Evolutionary conservation across 768 basidiomycete genomes (phyloP).

Genomic region (Pleurotus giganteus): DNA sequence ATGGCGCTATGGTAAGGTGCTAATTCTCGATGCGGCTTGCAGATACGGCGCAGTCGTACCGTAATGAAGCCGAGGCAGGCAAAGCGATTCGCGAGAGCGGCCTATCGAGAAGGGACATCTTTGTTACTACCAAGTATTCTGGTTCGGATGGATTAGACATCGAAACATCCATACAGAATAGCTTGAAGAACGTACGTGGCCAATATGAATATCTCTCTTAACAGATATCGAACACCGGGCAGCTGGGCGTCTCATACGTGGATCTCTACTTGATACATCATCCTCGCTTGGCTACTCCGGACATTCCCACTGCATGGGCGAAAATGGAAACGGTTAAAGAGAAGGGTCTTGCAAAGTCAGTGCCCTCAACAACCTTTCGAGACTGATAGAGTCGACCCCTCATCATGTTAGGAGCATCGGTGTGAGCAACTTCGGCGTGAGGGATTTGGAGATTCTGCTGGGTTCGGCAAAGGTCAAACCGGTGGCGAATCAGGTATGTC

Average conservation of each 20-base stretch:
- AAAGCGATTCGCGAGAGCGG: conserved; percentile 54
- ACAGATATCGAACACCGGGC: neutral
- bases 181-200: conserved; percentile 48
- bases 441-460: conserved; percentile 53
- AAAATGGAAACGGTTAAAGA: conserved; percentile 59
- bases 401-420: conserved; percentile 56
- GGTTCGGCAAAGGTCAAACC: conserved; percentile 62
- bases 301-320: conserved; percentile 62
- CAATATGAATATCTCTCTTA: neutral
- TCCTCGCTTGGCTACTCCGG: conserved; percentile 50
- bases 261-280: conserved; percentile 73
- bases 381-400: neutral
- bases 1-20: too few relatives aligned
- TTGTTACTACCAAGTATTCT: conserved; percentile 67
- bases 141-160: conserved; percentile 49
- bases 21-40: neutral
- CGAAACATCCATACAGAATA: conserved; percentile 53
- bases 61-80: conserved; percentile 61
- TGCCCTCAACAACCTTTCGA: neutral
- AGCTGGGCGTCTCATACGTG: conserved; percentile 65
- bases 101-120: conserved; percentile 52
- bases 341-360: conserved; percentile 57
- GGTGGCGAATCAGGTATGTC: conserved; percentile 62
- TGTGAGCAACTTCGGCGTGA: conserved; percentile 64
- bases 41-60: conserved; percentile 63